Base-by-base conservation (phyloP, 768 basidiomycete species). In the Suillus tomentosus region DNA sequence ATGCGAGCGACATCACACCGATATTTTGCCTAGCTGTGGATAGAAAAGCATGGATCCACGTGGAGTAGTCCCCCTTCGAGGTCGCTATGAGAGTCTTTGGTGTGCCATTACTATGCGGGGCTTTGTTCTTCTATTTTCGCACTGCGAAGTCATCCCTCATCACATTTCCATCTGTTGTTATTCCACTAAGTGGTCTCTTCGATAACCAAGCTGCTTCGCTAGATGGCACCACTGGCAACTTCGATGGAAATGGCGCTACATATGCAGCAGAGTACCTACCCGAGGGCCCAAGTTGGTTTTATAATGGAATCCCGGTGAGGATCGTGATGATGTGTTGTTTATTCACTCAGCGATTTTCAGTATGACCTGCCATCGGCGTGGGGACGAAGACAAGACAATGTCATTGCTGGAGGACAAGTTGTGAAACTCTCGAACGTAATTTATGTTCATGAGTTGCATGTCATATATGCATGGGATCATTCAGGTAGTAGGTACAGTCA, bases 381-480 rank as follows among this genome's bases (percentile, higher is more conserved):
- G 81, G 81, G 81, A n/a, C 45, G 53, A 13, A 68, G 63, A 8
- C 48, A 73, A 19, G 84, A 86, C 65, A 86, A 86, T 62, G 72
- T 83, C 31, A 69, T 85, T 36, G 76, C 81, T 17, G 64, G 78
- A 8, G 77, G 78, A 3, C 84, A 86, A 63, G 70, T 78, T 5
- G 58, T 85, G 14, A 64, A 71, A 9, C 70, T 81, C 22, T 61
- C 69, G 9, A 61, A 70, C 0, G 69, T 73, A n/a, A 77, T 76
- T 0, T 77, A 71, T 64, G 74, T 79, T 1, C 84, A 85, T 65
- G 77, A 85, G 64, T 69, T 86, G 31, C 82, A 84, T 62, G 73
- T 84, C 59, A 65, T 84, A 9, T 85, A 84, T 66, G 76, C 80
- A 22, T 81, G 80, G 31, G 81, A 81, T 55, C 77, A 75, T 7